A percentile compares a stretch with the other conserved stretches of the same genome.
These are phyloP conservation scores for Aspergillus proliferans DNA, from an alignment of 2,329 filamentous ascomycete genomes.

Conservation along the genomic window DNA sequence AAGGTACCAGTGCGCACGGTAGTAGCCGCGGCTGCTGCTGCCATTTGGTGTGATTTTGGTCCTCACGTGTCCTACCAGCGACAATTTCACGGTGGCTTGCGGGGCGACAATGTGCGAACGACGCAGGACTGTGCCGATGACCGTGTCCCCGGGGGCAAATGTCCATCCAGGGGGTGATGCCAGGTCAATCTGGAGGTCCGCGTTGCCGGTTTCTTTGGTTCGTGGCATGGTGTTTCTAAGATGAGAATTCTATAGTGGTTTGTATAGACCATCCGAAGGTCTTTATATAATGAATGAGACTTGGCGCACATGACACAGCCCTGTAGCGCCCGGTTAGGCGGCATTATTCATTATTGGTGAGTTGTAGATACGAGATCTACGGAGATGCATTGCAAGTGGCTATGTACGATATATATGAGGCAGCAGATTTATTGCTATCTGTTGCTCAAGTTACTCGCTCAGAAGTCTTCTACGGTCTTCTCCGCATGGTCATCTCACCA, in stretches of 20 bases:
- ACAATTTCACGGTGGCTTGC: constrained; percentile 9
- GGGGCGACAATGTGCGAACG: constrained; percentile 11
- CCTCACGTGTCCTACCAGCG: constrained; percentile 8
- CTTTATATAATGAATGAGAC: no score
- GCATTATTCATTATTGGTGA: no score
- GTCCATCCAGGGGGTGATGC: constrained; percentile 11
- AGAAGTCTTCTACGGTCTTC: no score
- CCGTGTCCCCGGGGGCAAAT: constrained; percentile 12
- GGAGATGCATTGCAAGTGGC: no score
- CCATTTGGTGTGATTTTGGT: constrained; percentile 6
- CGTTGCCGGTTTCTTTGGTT: background rate
- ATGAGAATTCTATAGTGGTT: no score
- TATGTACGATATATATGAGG: no score
- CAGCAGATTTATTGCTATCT: no score
- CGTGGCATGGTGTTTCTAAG: background rate
- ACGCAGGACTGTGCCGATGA: constrained; percentile 14
- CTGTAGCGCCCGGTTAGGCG: no score
- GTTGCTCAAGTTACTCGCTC: no score
- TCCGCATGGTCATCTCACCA: constrained; percentile 48
- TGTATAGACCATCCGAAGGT: no score
- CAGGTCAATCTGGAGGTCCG: constrained; percentile 8
- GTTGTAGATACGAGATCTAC: no score
- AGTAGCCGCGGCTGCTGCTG: background rate
- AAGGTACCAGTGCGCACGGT: constrained; percentile 8
- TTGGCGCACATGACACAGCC: no score